Conservation (phyloP, 352 stramenopile species). For the Globisporangium recalcitrans region DNA sequence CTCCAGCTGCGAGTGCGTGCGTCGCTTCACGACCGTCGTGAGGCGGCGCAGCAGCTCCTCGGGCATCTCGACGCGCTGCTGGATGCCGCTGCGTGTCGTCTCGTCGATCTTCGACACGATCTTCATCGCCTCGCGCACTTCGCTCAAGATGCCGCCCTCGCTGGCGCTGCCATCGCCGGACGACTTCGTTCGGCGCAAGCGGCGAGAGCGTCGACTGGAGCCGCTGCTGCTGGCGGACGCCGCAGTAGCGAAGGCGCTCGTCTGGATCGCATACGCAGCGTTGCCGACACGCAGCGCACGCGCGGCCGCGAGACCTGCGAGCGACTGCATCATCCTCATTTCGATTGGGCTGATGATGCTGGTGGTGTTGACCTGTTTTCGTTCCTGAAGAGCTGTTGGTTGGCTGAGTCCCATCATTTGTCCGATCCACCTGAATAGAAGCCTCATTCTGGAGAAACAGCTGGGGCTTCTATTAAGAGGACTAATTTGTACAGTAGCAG, state of each 20-base stretch:
- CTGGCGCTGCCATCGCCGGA: slow-evolving; percentile 5
- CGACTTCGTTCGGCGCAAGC: slow-evolving; percentile 31
- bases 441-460: background rate
- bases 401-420: slow-evolving; percentile 1
- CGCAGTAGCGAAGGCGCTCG: slow-evolving; percentile 3
- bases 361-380: slow-evolving; percentile 1
- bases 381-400: background rate
- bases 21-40: slow-evolving; percentile 49
- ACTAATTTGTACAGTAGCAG: background rate
- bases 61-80: slow-evolving; percentile 71
- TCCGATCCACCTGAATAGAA: background rate
- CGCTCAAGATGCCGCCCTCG: slow-evolving; percentile 20
- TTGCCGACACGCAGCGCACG: background rate
- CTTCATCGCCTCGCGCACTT: slow-evolving; percentile 31
- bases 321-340: slow-evolving; percentile 5
- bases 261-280: slow-evolving; percentile 6
- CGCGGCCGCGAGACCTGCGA: background rate
- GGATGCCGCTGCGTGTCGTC: slow-evolving; percentile 56
- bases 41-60: slow-evolving; percentile 53
- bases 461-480: slow-evolving; percentile 2
- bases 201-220: slow-evolving; percentile 39
- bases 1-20: slow-evolving; percentile 78
- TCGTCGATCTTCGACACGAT: slow-evolving; percentile 58
- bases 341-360: background rate
- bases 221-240: background rate